These are phyloP conservation scores for Podaxis sp. DNA, from an alignment of 768 basidiomycete species.

Conservation along the genomic window DNA sequence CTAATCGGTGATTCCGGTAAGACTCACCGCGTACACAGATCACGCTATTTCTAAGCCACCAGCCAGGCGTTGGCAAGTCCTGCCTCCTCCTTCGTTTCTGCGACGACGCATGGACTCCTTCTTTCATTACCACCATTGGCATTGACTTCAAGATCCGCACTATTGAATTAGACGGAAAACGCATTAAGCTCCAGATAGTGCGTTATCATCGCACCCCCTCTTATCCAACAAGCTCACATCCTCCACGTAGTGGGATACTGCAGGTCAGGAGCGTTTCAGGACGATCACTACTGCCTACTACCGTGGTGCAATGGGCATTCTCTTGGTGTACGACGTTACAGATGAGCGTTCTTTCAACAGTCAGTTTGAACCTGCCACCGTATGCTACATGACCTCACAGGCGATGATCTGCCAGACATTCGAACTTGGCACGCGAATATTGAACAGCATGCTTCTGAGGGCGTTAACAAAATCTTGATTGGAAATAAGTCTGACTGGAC, in stretches of 20 bases:
- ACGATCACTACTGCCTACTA: constrained; percentile 99
- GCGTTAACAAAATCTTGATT: constrained; percentile 98
- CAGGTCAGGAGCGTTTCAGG: constrained; percentile 97
- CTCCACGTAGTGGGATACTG: constrained; percentile 90
- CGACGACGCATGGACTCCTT: constrained; percentile 99
- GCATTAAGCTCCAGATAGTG: constrained; percentile 98
- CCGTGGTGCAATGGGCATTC: constrained; percentile 97
- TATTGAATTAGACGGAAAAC: constrained; percentile 96
- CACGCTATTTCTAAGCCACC: constrained; percentile 11
- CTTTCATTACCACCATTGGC: constrained; percentile 99
- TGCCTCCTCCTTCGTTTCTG: constrained; percentile 96
- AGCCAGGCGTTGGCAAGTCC: constrained; percentile 90
- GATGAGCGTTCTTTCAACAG: constrained; percentile 95
- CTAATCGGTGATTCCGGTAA: constrained; percentile 95
- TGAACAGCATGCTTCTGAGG: constrained; percentile 98
- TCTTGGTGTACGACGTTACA: constrained; percentile 98
- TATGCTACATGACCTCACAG: not conserved
- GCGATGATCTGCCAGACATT: constrained; percentile 62
- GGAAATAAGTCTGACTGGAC: constrained; percentile 99
- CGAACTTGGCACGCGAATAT: constrained; percentile 98
- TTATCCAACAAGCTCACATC: not conserved
- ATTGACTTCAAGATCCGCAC: constrained; percentile 99
- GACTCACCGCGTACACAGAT: constrained; percentile 18
- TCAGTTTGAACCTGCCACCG: constrained; percentile 39
- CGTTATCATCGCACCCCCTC: constrained; percentile 28